Evolutionary conservation across 495 filamentous ascomycete species (phyloP).

Genomic region (Terfezia claveryi): DNA sequence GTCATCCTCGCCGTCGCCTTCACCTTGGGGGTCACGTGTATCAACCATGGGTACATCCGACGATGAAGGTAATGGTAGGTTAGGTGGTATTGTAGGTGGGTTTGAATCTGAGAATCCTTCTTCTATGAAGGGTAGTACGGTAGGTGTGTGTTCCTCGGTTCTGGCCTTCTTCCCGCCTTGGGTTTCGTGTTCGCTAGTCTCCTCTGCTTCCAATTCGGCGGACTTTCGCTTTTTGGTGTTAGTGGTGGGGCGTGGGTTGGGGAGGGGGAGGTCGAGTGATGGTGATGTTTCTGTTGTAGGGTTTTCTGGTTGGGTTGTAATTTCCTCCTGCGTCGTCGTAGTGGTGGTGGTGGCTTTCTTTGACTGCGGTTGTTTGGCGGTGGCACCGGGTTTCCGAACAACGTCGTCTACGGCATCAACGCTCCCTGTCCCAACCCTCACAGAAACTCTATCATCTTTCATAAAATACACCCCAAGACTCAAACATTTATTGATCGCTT

Average conservation of each 20-base stretch:
- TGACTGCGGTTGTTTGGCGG: neutral
- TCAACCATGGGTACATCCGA: neutral
- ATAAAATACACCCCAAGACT: conserved; percentile 41
- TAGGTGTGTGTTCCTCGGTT: neutral
- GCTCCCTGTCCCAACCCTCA: conserved; percentile 39
- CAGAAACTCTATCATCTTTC: conserved; percentile 32
- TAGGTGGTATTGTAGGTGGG: neutral
- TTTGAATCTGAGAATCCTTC: too few relatives aligned
- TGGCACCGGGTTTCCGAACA: conserved; percentile 8
- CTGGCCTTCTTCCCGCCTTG: neutral
- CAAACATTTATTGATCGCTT: conserved; percentile 52
- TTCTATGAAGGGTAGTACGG: neutral
- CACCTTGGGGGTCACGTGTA: neutral
- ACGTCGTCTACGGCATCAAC: conserved; percentile 54
- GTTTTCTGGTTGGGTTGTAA: neutral
- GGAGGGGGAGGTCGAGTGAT: too few relatives aligned
- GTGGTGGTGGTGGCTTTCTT: too few relatives aligned
- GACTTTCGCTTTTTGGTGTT: neutral
- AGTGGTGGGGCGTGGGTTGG: too few relatives aligned
- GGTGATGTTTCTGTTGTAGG: too few relatives aligned
- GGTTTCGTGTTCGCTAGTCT: neutral
- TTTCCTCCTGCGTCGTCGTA: conserved; percentile 3
- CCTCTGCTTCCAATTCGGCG: neutral
- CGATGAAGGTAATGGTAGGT: neutral
- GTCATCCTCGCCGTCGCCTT: neutral